These are phyloP conservation scores for Psidium guajava DNA, from an alignment of 345 rosid genomes.

Conservation along the genomic window DNA sequence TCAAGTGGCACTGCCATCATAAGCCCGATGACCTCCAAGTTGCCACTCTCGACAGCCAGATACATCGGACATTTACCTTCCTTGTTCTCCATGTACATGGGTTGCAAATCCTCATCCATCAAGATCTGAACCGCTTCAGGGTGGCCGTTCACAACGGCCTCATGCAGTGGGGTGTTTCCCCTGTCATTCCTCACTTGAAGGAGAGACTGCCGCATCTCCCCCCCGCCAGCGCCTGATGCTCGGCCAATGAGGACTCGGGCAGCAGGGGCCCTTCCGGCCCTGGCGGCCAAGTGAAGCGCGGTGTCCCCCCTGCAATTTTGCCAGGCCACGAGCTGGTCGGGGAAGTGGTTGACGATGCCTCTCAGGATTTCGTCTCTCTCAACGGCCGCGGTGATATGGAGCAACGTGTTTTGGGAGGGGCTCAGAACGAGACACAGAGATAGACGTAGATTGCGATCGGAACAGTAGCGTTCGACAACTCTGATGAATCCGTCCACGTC, in stretches of 20 bases:
- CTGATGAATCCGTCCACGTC: neutral
- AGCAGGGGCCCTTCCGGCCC: neutral
- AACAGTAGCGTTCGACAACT: neutral
- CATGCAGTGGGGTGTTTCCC: neutral
- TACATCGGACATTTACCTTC: neutral
- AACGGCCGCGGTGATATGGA: neutral
- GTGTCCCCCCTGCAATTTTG: neutral
- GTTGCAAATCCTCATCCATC: neutral
- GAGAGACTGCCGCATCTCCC: neutral
- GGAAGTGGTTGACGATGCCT: neutral
- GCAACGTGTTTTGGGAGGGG: neutral
- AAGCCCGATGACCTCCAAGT: neutral
- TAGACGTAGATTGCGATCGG: neutral
- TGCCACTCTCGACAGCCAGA: neutral
- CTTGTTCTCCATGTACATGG: neutral
- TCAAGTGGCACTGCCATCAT: neutral
- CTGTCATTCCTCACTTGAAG: neutral
- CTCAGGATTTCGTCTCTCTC: neutral
- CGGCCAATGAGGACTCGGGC: neutral
- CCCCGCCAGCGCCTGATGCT: rapidly evolving
- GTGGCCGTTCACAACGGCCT: neutral
- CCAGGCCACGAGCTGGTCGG: neutral
- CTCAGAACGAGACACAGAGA: neutral
- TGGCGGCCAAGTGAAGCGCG: neutral
- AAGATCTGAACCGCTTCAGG: neutral